A percentile compares a stretch with the other conserved stretches of the same genome.
phyloP scores from a whole-genome alignment of 345 rosid genomes.

The Citrus inodora region DNA sequence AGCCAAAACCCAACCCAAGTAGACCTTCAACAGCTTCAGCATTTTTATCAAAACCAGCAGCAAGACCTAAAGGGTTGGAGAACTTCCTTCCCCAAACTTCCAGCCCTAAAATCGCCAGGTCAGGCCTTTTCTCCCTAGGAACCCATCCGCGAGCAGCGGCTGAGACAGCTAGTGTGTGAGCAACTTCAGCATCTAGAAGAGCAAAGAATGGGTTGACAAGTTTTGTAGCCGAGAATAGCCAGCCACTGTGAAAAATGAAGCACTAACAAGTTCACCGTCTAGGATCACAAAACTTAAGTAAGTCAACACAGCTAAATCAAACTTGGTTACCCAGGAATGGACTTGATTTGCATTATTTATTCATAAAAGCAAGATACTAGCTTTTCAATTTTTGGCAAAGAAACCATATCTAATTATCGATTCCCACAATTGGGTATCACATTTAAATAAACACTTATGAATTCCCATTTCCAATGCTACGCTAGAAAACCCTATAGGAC shows the following conservation, averaged over 20 bases:
- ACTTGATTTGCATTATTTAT: neutral
- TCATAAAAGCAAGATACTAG: neutral
- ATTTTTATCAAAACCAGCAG: conserved; percentile 99
- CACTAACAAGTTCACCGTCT: conserved; percentile 7
- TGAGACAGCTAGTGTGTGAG: conserved; percentile 81
- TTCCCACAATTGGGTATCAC: neutral
- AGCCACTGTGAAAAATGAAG: conserved; percentile 57
- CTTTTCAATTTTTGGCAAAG: neutral
- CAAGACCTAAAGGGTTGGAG: conserved; percentile 92
- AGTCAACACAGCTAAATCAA: neutral
- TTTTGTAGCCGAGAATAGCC: conserved; percentile 91
- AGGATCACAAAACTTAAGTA: neutral
- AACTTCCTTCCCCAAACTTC: conserved; percentile 97
- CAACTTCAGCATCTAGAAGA: conserved; percentile 88
- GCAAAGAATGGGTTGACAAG: conserved; percentile 94
- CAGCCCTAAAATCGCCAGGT: conserved; percentile 67
- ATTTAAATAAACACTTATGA: neutral
- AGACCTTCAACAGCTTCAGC: conserved; percentile 95
- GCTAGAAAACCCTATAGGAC: neutral
- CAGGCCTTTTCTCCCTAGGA: conserved; percentile 93
- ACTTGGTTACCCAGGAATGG: neutral
- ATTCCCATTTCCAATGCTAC: neutral
- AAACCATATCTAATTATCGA: neutral
- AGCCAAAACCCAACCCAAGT: conserved; percentile 89
- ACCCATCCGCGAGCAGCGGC: conserved; percentile 99